Base-by-base conservation (phyloP, 768 basidiomycete genomes). In the Pisolithus marmoratus region DNA sequence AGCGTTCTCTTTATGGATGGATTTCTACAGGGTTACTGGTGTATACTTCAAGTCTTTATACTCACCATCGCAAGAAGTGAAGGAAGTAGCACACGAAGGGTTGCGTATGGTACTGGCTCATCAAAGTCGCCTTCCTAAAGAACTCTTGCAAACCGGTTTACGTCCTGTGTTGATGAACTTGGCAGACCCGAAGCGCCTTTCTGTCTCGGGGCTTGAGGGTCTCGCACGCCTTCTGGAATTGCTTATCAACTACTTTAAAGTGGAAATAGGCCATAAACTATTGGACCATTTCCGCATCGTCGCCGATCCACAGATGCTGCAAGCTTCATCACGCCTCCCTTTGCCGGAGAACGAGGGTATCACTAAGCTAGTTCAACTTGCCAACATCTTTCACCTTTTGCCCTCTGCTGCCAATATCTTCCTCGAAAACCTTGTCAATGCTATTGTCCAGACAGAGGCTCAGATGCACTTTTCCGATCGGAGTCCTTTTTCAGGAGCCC, bases 1-100 rank as follows among this genome's bases (percentile, higher is more conserved):
- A 19, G 14, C 15, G 37, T 24, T 19, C n/a, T 51, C 22, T 22
- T 57, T 12, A 54, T 29, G 54, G 11, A 45, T 52, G 31, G 54
- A 29, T 34, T 51, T 53, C 34, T 57, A 22, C 58, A 95, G 94
- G 60, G 92, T 97, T 11, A 94, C 94, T 17, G 79, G 89, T 34
- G 90, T 97, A 20, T 98, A 97, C 72, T 99, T 99, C 80, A 98
- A 99, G 71, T 94, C 94, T 11, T 79, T 99, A 29, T 99, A 99
- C 69, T 94, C 94, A 7, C 80, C 85, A 19, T 88, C 87, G 14
- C 76, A 83, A 11, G 93, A 96, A 60, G 88, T 99, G 56, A 97
- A 97, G 65, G 86, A 94, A 57, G 94, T 94, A 8, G 93, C 96
- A 0, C 93, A 97, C 57, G 90, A 96, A 55, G 93, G 93, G 27